phyloP scores from a whole-genome alignment of 495 filamentous ascomycete genomes.

The Neurospora sp. region DNA sequence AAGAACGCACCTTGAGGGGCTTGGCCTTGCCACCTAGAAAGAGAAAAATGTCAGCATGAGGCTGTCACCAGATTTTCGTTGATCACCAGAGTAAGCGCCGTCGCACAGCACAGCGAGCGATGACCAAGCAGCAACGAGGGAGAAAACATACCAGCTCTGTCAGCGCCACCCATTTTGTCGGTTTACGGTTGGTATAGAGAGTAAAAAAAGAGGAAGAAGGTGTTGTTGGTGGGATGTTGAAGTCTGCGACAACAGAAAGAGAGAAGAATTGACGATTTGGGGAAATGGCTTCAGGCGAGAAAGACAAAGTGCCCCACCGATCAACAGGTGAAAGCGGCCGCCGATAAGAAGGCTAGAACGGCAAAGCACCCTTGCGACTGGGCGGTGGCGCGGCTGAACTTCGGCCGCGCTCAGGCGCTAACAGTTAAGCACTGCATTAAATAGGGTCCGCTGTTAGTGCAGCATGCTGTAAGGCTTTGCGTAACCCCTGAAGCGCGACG shows the following conservation, averaged over 20 bases:
- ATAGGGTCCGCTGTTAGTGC: not conserved
- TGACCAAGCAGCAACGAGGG: not conserved
- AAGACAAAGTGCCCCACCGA: constrained; percentile 2
- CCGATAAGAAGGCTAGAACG: not conserved
- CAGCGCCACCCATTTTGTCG: constrained; percentile 24
- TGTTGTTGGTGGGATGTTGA: not conserved
- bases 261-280: not conserved
- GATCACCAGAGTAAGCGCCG: not conserved
- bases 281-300: not conserved
- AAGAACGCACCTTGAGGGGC: constrained; percentile 52
- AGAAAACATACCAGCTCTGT: constrained; percentile 23
- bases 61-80: not conserved
- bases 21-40: constrained; percentile 75
- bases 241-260: not conserved
- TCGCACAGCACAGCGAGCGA: not conserved
- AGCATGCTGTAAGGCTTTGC: not conserved
- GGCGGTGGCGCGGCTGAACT: constrained; percentile 7
- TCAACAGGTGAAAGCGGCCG: not conserved
- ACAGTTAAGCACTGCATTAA: not conserved
- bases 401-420: not conserved
- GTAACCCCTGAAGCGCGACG: not conserved
- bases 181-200: not conserved
- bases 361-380: not conserved
- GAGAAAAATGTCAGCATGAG: not conserved
- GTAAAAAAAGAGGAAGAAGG: not conserved